Evolutionary conservation across 2,329 filamentous ascomycete species (phyloP), one percentile per base, ranked within the genome.

Genomic region (Aureobasidium musti): DNA sequence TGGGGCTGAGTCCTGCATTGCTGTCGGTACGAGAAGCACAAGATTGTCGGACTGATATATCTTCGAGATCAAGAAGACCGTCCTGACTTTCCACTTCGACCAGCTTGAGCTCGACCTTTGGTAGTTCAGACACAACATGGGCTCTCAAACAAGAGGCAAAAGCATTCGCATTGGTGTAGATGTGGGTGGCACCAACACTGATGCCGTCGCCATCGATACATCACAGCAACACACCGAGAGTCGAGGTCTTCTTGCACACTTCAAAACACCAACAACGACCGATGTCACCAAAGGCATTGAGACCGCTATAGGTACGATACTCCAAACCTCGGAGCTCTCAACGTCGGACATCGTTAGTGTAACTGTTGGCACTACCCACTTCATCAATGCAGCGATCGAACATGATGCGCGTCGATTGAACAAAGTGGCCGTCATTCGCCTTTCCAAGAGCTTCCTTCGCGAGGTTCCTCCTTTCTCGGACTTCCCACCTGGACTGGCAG

Each of bases 351-450:
- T 75, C 14, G 73, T 70, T 1, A 81, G 80, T 67, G 78, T 84
- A 5, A 82, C 81, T 8, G 80, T 84, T 60, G 82, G 82, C 30
- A 84, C 82, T 1, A 85, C 83, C 0, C 80, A 73, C 60, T 75
- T 76, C 68, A 74, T 75, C 66, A 77, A 76, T 54, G 73, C 74
- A 11, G 74, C 75, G 5, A 69, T 75, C 11, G 73, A 75, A 60
- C 73, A 73, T 37, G 74, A 86, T 73, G 76, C 78, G 3, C 76
- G 79, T 28, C 79, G 83, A 17, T 74, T 86, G 6, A 80, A 80
- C 13, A 78, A 77, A 59, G 84, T 86, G 7, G 84, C 83, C 13
- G 80, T 86, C 19, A 72, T 86, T 50, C 80, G 84, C 17, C 69
- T 75, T 2, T 75, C 73, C 3, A 74, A 69, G 47, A 72, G 70